phyloP scores from a whole-genome alignment of 2,329 filamentous ascomycete genomes.

The Furcasterigmium furcatum region DNA sequence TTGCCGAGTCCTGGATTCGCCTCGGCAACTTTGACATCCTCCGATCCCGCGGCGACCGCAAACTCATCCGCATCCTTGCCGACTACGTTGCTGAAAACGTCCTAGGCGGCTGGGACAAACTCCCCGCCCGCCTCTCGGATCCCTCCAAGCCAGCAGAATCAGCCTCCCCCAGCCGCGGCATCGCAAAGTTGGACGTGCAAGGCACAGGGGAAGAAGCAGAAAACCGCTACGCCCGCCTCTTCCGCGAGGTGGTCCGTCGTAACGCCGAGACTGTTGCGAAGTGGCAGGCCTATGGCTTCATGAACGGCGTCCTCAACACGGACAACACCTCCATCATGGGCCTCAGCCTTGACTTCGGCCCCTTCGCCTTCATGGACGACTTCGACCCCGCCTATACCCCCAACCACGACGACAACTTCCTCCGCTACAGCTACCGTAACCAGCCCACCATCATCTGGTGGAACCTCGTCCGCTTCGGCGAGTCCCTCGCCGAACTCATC shows the following conservation, averaged over 20 bases:
- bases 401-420: conserved; percentile 88
- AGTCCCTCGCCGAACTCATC: conserved; percentile 83
- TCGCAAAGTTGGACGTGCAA: conserved; percentile 59
- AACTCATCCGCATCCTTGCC: conserved; percentile 68
- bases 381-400: conserved; percentile 95
- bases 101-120: conserved; percentile 80
- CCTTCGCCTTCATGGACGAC: conserved; percentile 96
- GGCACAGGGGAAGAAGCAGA: conserved; percentile 67
- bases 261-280: conserved; percentile 87
- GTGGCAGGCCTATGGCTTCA: conserved; percentile 99
- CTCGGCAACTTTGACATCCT: conserved; percentile 97
- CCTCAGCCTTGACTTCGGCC: conserved; percentile 89
- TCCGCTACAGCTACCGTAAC: conserved; percentile 89
- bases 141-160: conserved; percentile 45
- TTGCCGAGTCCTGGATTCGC: conserved; percentile 87
- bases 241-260: conserved; percentile 79
- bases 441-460: conserved; percentile 98
- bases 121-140: conserved; percentile 60
- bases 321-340: conserved; percentile 94
- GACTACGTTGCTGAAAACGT: conserved; percentile 87
- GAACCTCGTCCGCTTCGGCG: conserved; percentile 90
- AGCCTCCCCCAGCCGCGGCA: conserved; percentile 42
- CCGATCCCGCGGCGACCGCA: conserved; percentile 74
- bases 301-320: conserved; percentile 96
- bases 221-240: conserved; percentile 84